Evolutionary conservation across 495 filamentous ascomycete genomes (phyloP), one percentile per base, ranked within the genome.

Genomic region (Evansstolkia leycettana): DNA sequence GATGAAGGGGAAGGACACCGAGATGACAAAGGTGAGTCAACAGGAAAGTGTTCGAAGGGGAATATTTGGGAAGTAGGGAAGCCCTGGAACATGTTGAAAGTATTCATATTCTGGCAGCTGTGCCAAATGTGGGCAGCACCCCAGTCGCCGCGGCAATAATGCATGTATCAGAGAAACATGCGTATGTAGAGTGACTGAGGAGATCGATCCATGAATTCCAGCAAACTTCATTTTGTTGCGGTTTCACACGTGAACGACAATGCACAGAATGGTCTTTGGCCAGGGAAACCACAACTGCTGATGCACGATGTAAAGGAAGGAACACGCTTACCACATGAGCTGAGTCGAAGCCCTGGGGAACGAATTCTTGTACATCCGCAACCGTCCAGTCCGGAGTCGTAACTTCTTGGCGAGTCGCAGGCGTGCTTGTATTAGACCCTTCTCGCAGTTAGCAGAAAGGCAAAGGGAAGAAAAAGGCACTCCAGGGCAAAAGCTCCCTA

Each of bases 321-420:
- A 30, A 34, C 13, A 45, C 23, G 57, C 73, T 52, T 72, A 85
- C 82, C 41, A 75, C 59, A 34, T 75, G 73, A 14, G 68, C 59
- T 20, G 69, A 39, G 37, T 82, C 79, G 51, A 77, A 87, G n/a
- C 65, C 71, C 46, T 80, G 76, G 19, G 84, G 82, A n/a, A 83
- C 71, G 50, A 89, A 90, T 40, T 93, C 85, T 38, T 74, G 67
- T 35, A 78, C 75, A n/a, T 82, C 74, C 0, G 69, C 65, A 9
- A 65, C 57, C 14, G 64, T 58, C 72, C 73, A 76, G 36, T 78
- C 73, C 9, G 65, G 52, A 15, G 60, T 57, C 37, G 58, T 57
- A 33, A 57, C 46, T 34, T 71, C 65, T 40, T 56, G 68, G 60
- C 50, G 73, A 53, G 47, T 69, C 60, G 57, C 70, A 55, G 48